Conservation (phyloP, 352 stramenopile genomes). For the Hyaloperonospora arabidopsidis region DNA sequence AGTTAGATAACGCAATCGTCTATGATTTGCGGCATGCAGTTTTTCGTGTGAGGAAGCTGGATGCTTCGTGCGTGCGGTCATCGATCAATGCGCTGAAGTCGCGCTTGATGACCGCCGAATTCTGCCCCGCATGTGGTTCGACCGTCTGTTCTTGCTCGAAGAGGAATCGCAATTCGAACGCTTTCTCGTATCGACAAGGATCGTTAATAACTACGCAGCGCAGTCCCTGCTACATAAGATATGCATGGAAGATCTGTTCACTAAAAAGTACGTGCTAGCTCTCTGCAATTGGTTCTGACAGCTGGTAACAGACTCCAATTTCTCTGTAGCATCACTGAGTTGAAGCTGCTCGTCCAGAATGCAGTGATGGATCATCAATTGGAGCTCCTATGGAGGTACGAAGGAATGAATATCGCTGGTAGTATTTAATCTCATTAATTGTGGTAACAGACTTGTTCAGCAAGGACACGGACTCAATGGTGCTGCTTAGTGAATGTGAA, state of each 20-base stretch:
- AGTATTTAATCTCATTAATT: constrained; percentile 1
- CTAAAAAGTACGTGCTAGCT: constrained; percentile 26
- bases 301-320: not conserved
- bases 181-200: constrained; percentile 59
- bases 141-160: constrained; percentile 61
- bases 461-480: constrained; percentile 26
- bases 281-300: not conserved
- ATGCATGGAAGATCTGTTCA: constrained; percentile 47
- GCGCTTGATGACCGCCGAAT: constrained; percentile 35
- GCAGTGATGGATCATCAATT: constrained; percentile 35
- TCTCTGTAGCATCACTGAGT: constrained; percentile 26
- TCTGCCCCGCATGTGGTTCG: constrained; percentile 65
- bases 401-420: not conserved
- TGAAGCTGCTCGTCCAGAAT: constrained; percentile 32
- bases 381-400: constrained; percentile 40
- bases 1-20: not conserved
- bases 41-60: constrained; percentile 35
- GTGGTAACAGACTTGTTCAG: constrained; percentile 15
- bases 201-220: constrained; percentile 53
- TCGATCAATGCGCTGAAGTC: constrained; percentile 46
- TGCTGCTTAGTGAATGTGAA: not conserved
- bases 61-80: constrained; percentile 35
- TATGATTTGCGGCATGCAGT: constrained; percentile 1
- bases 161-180: constrained; percentile 70
- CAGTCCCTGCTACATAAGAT: constrained; percentile 67